Base-by-base conservation (phyloP, 148 eudicot species). In the Bassia scoparia region DNA sequence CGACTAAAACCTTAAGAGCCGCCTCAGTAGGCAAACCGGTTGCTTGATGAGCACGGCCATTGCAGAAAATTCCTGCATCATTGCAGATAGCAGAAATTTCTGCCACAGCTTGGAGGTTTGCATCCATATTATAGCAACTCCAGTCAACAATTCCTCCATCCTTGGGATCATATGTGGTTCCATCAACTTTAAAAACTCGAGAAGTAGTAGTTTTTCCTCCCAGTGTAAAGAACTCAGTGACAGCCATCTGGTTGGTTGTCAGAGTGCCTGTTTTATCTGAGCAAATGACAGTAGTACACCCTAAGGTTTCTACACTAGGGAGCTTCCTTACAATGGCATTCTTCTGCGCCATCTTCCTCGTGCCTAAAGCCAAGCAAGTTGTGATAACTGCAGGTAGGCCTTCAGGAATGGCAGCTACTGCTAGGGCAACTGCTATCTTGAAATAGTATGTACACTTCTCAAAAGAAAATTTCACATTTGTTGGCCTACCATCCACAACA, bases 241-340 rank as follows among this genome's bases (percentile, higher is more conserved):
- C 98, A 62, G 96, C 72, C 98, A 93, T 93, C 87, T 93, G 98
- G 68, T 93, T 93, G 1, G 96, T 93, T 2, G 98, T 93, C 81
- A 93, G 58, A 30, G 98, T 93, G 67, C 98, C 98, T 15, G 98
- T 93, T 75, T 93, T 93, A 64, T 93, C 98, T 0, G 98, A 93
- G 76, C 96, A 90, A 41, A 93, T 93, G 44, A 93, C 98, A 33
- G 92, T 87, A 3, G 98, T 93, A 60, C 98, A 93, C 35, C 96
- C 98, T 72, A 90, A 83, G 14, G 98, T 93, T 74, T 93, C 98
- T 53, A 90, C 98, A 66, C 98, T 93, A 0, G 94, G 96, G 59
- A 90, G 90, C 79, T 85, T 90, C 73, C 90, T 77, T 10, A 90
- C 94, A 43, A 90, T 80, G 0, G 97, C 98, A 41, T 90, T 93